These are phyloP conservation scores for Magnusiomyces fungicola DNA, from an alignment of 1,139 yeast species.

Conservation along the genomic window DNA sequence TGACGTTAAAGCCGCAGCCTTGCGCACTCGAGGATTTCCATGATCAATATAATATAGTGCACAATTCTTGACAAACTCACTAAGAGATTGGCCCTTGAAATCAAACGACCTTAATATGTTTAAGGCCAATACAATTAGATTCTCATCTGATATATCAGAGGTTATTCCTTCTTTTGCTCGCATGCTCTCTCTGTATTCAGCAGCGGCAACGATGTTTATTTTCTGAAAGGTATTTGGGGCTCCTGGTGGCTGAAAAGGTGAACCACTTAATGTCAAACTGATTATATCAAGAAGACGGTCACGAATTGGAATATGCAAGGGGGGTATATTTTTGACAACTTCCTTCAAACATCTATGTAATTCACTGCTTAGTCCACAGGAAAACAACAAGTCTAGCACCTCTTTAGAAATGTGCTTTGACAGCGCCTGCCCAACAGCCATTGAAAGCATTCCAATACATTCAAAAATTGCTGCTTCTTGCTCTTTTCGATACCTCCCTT, in stretches of 20 bases:
- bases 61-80: constrained; percentile 82
- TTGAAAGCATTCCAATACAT: constrained; percentile 79
- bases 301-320: constrained; percentile 65
- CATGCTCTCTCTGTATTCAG: constrained; percentile 69
- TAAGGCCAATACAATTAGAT: constrained; percentile 57
- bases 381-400: constrained; percentile 68
- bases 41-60: constrained; percentile 77
- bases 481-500: constrained; percentile 56
- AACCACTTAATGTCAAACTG: constrained; percentile 75
- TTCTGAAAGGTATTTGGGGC: constrained; percentile 52
- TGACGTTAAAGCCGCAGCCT: constrained; percentile 79
- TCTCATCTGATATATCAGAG: constrained; percentile 39
- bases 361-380: constrained; percentile 74
- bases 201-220: constrained; percentile 62
- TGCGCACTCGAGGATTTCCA: constrained; percentile 68
- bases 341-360: constrained; percentile 69
- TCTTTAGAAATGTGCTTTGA: constrained; percentile 83
- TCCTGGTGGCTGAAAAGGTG: constrained; percentile 78
- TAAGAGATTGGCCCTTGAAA: constrained; percentile 66
- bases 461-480: constrained; percentile 85
- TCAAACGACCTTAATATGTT: constrained; percentile 68
- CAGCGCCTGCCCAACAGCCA: constrained; percentile 91
- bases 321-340: constrained; percentile 68
- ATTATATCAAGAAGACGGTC: constrained; percentile 65
- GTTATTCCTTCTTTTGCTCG: constrained; percentile 50